These are phyloP conservation scores for Porcisia deanei DNA, from an alignment of 208 protist species.

Conservation along the genomic window DNA sequence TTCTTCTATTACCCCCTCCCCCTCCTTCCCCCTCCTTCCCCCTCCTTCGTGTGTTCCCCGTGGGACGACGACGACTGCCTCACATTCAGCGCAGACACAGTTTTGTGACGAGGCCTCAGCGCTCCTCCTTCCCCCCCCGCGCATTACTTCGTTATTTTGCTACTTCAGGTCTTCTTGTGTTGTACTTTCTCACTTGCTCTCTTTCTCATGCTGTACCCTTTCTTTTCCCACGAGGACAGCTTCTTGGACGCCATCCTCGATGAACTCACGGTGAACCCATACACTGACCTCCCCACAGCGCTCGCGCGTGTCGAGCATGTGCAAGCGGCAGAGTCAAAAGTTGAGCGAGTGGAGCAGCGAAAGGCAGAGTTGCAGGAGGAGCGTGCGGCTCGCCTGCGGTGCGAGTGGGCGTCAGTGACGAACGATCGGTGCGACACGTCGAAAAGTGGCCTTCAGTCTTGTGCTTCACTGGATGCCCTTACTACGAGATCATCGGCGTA, in stretches of 20 bases:
- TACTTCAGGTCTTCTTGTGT: neutral
- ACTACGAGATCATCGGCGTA: neutral
- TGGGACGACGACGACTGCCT: neutral
- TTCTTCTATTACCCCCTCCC: no score
- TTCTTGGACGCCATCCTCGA: slow-evolving; percentile 29
- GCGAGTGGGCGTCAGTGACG: slow-evolving; percentile 10
- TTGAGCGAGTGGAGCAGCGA: slow-evolving; percentile 10
- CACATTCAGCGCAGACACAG: neutral
- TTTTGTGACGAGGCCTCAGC: neutral
- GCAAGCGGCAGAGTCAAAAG: slow-evolving; percentile 8
- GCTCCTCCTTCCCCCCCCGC: neutral
- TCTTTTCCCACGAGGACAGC: slow-evolving; percentile 5
- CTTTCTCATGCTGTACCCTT: neutral
- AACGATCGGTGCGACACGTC: neutral
- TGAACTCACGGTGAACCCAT: slow-evolving; percentile 21
- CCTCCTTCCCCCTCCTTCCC: no score
- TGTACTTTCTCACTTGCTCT: neutral
- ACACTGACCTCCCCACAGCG: slow-evolving; percentile 9
- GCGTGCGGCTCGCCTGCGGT: slow-evolving; percentile 11
- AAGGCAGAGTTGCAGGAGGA: slow-evolving; percentile 15
- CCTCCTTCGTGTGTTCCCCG: neutral
- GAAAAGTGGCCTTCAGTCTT: neutral
- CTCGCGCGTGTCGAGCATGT: slow-evolving; percentile 7
- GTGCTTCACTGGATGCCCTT: slow-evolving; percentile 6
- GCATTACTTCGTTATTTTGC: neutral